These are phyloP conservation scores for Alternaria postmessia DNA, from an alignment of 2,329 filamentous ascomycete genomes.

Conservation along the genomic window DNA sequence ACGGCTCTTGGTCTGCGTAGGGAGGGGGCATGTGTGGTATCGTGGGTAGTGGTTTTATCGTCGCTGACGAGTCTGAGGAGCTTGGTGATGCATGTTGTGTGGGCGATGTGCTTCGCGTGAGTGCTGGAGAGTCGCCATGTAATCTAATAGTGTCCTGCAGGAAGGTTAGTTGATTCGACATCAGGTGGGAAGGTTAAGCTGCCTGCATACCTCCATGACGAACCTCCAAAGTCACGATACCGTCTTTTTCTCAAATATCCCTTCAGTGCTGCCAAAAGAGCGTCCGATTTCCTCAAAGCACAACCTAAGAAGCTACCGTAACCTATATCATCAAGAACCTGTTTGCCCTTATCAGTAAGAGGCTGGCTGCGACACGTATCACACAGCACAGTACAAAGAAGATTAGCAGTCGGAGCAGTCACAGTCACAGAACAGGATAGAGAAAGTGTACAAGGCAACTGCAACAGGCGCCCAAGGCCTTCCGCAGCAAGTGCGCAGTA, in stretches of 20 bases:
- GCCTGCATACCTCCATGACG: constrained; percentile 14
- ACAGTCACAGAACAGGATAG: constrained; percentile 8
- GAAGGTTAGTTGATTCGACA: neutral
- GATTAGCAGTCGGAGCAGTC: constrained; percentile 10
- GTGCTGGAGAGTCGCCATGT: constrained; percentile 2
- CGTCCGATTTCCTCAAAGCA: neutral
- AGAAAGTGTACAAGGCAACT: constrained; percentile 9
- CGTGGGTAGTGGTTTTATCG: constrained; percentile 11
- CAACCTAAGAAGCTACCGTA: neutral
- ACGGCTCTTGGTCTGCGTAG: constrained; percentile 8
- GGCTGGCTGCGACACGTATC: constrained; percentile 8
- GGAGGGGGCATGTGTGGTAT: constrained; percentile 4
- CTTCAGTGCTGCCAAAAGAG: neutral
- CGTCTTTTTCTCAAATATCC: neutral
- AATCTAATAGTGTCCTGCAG: constrained; percentile 9
- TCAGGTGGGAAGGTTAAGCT: neutral
- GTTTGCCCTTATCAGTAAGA: constrained; percentile 3
- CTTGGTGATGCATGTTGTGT: constrained; percentile 1
- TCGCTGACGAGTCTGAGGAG: constrained; percentile 1
- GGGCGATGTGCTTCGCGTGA: neutral
- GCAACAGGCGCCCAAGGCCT: constrained; percentile 12
- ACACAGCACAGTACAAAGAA: constrained; percentile 10
- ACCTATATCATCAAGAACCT: neutral
- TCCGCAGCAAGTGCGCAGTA: constrained; percentile 7
- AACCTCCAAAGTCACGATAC: neutral